Base-by-base conservation (phyloP, 768 basidiomycete species). In the Tricholoma saponaceum region DNA sequence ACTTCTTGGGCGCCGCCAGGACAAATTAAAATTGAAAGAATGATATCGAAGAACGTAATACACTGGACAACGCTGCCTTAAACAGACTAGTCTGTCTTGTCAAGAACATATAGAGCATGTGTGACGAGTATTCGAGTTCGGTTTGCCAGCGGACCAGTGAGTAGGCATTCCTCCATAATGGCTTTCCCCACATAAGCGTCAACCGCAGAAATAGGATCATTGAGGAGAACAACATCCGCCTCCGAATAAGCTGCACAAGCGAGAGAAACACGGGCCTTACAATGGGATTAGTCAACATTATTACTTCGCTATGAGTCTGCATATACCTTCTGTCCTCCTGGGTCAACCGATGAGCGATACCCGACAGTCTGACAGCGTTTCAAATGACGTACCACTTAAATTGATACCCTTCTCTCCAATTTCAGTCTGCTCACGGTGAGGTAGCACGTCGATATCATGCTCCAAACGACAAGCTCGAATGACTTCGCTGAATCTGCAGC, bases 141-240 rank as follows among this genome's bases (percentile, higher is more conserved):
- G 47, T 72, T 66, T 0, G 79, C 74, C 20, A 86, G 67, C 1
- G 83, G 83, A 0, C 84, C 80, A 18, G 67, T 66, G 25, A 82
- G 70, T 5, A 89, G 66, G 62, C 86, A 88, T 39, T 86, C 72
- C 14, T 89, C 81, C 3, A 89, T 62, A 50, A 89, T 81, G 30
- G 77, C 76, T 61, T 84, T 83, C 12, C 87, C 86, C 2, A 92
- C 90, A 61, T 88, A 84, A 0, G 89, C 83, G 61, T 92, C 90
- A 5, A 92, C 85, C 0, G 90, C 90, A 39, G 85, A 83, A 32
- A 93, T 79, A n/a, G 91, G 87, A 66, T 95, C 91, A 64, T 95
- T 90, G 23, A 93, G 78, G 10, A 92, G 79, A 44, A 90, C 83
- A 55, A 93, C 79, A 57, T 91, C 87, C 1, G 87, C 78, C 0